These are phyloP conservation scores for Beauveria caledonica DNA, from an alignment of 2,329 filamentous ascomycete species.

Conservation along the genomic window DNA sequence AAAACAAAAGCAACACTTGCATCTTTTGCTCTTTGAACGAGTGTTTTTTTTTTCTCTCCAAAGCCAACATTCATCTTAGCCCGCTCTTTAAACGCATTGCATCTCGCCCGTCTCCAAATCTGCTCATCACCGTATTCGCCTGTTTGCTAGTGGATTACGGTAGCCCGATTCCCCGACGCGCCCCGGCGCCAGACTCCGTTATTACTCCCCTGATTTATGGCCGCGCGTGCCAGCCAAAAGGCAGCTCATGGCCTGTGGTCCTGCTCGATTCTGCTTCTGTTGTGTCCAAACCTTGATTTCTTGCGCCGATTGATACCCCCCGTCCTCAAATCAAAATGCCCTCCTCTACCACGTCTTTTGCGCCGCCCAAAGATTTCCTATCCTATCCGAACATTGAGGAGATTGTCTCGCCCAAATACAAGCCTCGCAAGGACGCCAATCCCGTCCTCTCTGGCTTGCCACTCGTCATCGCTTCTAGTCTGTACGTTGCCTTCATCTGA, in stretches of 20 bases:
- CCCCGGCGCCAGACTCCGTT: neutral
- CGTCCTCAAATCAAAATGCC: neutral
- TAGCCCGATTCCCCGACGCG: neutral
- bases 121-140: too few relatives aligned
- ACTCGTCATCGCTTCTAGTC: constrained; percentile 1
- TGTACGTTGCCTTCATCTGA: neutral
- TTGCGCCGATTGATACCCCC: neutral
- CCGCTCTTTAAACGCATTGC: too few relatives aligned
- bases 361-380: constrained; percentile 4
- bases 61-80: too few relatives aligned
- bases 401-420: constrained; percentile 2
- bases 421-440: constrained; percentile 3
- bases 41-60: too few relatives aligned
- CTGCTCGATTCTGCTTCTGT: neutral
- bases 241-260: neutral
- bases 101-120: too few relatives aligned
- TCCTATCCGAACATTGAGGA: constrained; percentile 5
- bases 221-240: neutral
- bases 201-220: neutral
- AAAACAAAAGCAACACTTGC: too few relatives aligned
- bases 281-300: neutral
- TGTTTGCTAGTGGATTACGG: neutral
- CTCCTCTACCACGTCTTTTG: neutral
- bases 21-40: too few relatives aligned
- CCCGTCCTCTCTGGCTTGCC: constrained; percentile 7